Evolutionary conservation across 2,329 filamentous ascomycete genomes (phyloP), one percentile per base, ranked within the genome.

Genomic region (Lecanicillium sp.): DNA sequence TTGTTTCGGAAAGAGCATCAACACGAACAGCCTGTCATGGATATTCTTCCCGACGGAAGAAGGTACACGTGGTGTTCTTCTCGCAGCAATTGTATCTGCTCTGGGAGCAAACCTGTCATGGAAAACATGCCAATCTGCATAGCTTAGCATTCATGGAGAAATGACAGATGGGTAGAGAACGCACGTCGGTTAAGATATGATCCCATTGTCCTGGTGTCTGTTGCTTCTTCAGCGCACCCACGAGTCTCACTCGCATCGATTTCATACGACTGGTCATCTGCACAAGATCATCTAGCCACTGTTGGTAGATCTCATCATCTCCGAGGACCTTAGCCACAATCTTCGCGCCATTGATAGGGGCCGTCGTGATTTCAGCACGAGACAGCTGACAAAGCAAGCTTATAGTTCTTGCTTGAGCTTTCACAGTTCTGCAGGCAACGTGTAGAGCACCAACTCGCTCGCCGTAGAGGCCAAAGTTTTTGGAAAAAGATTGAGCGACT

Each of bases 381-480:
- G 30, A 12, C 30, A 33, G 6, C 30, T 15, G 9, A 15, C n/a
- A n/a, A n/a, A n/a, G n/a, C n/a, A n/a, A n/a, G n/a, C n/a, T n/a
- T n/a, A n/a, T n/a, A n/a, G n/a, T n/a, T n/a, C n/a, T n/a, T n/a
- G n/a, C n/a, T n/a, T n/a, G n/a, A n/a, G n/a, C n/a, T n/a, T n/a
- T n/a, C n/a, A n/a, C n/a, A n/a, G n/a, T n/a, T n/a, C n/a, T n/a
- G 33, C 17, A 35, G 14, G 56, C 51, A 30, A 58, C 11, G 27
- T 59, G 56, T 2, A 57, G 38, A 8, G 46, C 55, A 3, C 66
- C 66, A 3, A 62, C 53, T 4, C 65, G 56, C 50, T 68, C 59
- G 1, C 65, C 64, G 49, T 68, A 68, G 1, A 68, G 55, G 5
- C 65, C 65, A 30, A 68, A 60, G 48, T 66, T 69, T 53, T 69